Evolutionary conservation across 1,284 basidiomycete species (phyloP).

Genomic region (Sporisorium iseilematis-ciliati): DNA sequence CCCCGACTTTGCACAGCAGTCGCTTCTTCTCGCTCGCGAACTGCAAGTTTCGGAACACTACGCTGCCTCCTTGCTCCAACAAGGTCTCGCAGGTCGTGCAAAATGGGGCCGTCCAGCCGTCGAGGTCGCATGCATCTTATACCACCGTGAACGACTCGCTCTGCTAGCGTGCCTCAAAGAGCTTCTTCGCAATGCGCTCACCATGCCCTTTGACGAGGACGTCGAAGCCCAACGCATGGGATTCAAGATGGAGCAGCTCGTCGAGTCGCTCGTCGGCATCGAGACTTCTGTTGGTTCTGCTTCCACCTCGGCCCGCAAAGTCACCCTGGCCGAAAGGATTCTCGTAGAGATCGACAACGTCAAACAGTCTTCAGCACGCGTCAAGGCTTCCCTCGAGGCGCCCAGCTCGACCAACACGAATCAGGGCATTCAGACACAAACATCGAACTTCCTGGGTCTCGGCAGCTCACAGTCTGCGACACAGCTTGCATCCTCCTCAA

Average conservation of each 20-base stretch:
- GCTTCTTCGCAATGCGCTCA: conserved; percentile 60
- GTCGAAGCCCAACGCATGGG: conserved; percentile 53
- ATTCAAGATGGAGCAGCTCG: conserved; percentile 59
- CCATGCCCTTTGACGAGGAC: conserved; percentile 59
- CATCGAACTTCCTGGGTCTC: conserved; percentile 46
- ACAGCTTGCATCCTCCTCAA: conserved; percentile 23
- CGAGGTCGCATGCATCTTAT: conserved; percentile 65
- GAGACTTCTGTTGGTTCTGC: conserved; percentile 26
- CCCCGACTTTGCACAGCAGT: conserved; percentile 65
- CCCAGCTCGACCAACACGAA: conserved; percentile 17
- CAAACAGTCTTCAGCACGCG: conserved; percentile 36
- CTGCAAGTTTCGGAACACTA: conserved; percentile 64
- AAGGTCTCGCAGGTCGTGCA: conserved; percentile 57
- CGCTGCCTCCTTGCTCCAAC: conserved; percentile 67
- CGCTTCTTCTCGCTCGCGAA: conserved; percentile 60
- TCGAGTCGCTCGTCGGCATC: conserved; percentile 55
- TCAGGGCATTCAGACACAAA: conserved; percentile 45
- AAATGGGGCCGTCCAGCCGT: conserved; percentile 62
- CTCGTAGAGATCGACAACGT: conserved; percentile 55
- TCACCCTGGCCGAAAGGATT: conserved; percentile 43
- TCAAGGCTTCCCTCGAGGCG: conserved; percentile 50
- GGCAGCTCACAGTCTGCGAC: conserved; percentile 32
- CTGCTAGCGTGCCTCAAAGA: conserved; percentile 63
- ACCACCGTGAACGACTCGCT: conserved; percentile 64
- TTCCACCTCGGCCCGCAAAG: conserved; percentile 24